Conservation (phyloP, 352 stramenopile species). For the Pythium sukuiense region DNA sequence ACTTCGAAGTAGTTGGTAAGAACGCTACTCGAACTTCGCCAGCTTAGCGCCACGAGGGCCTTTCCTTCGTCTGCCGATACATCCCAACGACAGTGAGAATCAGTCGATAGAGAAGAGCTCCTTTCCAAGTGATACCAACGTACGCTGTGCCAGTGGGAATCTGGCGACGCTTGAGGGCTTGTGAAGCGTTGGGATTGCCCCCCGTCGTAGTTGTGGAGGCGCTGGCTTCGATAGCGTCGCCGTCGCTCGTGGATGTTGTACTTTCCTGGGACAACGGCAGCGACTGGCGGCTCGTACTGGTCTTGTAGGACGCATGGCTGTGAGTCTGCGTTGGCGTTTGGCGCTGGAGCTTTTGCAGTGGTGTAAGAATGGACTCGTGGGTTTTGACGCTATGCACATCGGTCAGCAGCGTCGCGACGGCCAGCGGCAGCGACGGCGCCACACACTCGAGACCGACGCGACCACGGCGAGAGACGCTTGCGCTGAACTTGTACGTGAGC, state of each 20-base stretch:
- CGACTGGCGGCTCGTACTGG: background rate
- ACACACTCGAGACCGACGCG: conserved; percentile 41
- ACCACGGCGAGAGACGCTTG: conserved; percentile 50
- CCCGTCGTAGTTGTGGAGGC: conserved; percentile 3
- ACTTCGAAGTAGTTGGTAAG: too few relatives aligned
- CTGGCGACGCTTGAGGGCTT: conserved; percentile 45
- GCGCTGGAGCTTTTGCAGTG: conserved; percentile 26
- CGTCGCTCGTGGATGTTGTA: conserved; percentile 17
- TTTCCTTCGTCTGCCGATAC: conserved; percentile 41
- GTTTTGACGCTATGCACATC: conserved; percentile 38
- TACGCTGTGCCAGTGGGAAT: conserved; percentile 53
- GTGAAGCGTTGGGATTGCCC: conserved; percentile 1
- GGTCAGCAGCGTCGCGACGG: conserved; percentile 39
- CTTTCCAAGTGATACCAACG: conserved; percentile 12
- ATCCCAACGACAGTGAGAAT: background rate
- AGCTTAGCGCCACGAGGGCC: conserved; percentile 53
- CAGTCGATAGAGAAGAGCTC: background rate
- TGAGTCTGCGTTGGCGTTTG: background rate
- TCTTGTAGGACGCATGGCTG: background rate
- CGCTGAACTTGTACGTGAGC: conserved; percentile 68
- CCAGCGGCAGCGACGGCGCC: conserved; percentile 23
- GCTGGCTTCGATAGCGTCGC: conserved; percentile 4
- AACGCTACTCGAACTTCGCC: conserved; percentile 36
- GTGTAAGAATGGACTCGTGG: conserved; percentile 34
- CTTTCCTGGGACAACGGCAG: conserved; percentile 12